Base-by-base conservation (phyloP, 177 flowering plant genomes). In the Telopea speciosissima region DNA sequence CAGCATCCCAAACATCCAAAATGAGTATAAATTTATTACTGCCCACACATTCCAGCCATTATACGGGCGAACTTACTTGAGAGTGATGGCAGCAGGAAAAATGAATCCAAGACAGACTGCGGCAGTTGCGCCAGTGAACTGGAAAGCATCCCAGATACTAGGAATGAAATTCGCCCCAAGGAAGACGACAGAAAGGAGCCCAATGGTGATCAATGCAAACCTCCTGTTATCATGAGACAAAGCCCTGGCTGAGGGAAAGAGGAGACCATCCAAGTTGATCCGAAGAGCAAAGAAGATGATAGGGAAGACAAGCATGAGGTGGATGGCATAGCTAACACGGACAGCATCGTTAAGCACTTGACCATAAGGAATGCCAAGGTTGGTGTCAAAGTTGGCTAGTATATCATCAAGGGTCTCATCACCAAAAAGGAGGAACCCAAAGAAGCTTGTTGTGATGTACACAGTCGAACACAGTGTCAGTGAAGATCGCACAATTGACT, bases 81-180 rank as follows among this genome's bases (percentile, higher is more conserved):
- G 87, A 40, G 89, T 81, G 40, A 94, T 72, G 67, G 92, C 81
- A 68, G 97, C 93, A 69, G 99, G 99, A 78, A 92, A 92, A 62
- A 96, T 91, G 84, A 91, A 96, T 3, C 97, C 97, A 72, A 96
- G 77, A 82, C 92, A 90, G 68, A 93, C 98, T 61, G 98, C 96
- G 75, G 98, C 97, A 62, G 98, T 96, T 22, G 99, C 98, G 58
- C 98, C 99, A 49, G 97, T 91, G 75, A 96, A 93, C 73, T 96
- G 99, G 79, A 96, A 96, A 69, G 97, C 99, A 79, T 91, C 98
- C 99, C 99, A 96, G 60, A 96, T 93, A 86, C 99, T 96, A 25
- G 99, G 99, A 24, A 93, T 89, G 75, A 88, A 93, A 77, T 88
- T 93, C 70, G 99, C 99, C 58, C 98, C 98, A 74, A 89, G 26